Percentiles rank a stretch among this genome's conserved stretches.
These are phyloP conservation scores for Filobasidium wieringae DNA, from an alignment of 768 basidiomycete species.

Conservation along the genomic window DNA sequence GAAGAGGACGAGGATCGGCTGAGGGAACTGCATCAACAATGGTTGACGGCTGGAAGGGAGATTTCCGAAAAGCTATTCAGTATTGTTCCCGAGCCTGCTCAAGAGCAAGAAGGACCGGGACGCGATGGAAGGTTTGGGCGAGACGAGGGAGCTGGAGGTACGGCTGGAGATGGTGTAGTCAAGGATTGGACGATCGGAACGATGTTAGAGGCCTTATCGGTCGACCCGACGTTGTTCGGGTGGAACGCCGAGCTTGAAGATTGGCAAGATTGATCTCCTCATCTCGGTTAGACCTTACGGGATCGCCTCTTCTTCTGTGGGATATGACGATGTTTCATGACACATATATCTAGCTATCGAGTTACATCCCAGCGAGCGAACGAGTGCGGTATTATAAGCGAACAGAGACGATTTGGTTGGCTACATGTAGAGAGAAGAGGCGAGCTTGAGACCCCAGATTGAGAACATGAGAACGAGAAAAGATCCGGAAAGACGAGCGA, in stretches of 20 bases:
- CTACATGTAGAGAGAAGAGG: too few species aligned
- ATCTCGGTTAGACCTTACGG: too few species aligned
- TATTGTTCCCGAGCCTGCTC: constrained; percentile 16
- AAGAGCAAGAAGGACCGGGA: not conserved
- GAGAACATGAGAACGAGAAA: too few species aligned
- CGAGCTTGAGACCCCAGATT: too few species aligned
- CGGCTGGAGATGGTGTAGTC: not conserved
- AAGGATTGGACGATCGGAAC: constrained; percentile 25
- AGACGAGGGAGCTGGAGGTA: not conserved
- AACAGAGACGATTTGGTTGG: too few species aligned
- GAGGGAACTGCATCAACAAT: constrained; percentile 17
- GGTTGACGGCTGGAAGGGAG: constrained; percentile 28
- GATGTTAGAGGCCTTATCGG: constrained; percentile 23
- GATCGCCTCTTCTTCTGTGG: too few species aligned
- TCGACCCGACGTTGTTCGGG: constrained; percentile 30
- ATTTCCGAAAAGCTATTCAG: constrained; percentile 28
- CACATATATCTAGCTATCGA: too few species aligned
- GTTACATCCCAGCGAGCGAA: too few species aligned
- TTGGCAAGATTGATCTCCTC: constrained; percentile 16
- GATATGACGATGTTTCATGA: too few species aligned
- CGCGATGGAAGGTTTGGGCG: not conserved
- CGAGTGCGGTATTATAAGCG: too few species aligned
- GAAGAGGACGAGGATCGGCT: constrained; percentile 26
- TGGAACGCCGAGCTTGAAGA: constrained; percentile 29
- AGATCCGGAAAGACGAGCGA: too few species aligned